phyloP scores from a whole-genome alignment of 2,329 filamentous ascomycete species.

The Metarhizium anisopliae region DNA sequence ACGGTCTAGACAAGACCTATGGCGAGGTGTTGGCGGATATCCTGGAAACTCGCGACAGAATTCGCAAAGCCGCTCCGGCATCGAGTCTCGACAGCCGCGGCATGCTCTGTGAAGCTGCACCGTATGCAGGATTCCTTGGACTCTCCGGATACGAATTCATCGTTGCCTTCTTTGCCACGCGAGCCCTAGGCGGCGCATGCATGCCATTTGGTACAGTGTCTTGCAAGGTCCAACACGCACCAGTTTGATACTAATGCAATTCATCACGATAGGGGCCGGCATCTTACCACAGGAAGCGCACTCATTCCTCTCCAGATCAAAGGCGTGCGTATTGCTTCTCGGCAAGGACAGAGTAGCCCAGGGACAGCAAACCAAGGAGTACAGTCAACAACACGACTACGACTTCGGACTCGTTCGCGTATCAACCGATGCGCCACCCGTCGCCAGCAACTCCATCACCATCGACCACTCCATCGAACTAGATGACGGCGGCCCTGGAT shows the following conservation, averaged over 20 bases:
- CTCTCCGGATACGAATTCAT: constrained; percentile 15
- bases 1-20: constrained; percentile 13
- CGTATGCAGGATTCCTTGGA: constrained; percentile 10
- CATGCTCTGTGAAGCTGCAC: constrained; percentile 2
- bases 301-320: constrained; percentile 7
- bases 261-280: constrained; percentile 1
- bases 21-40: constrained; percentile 13
- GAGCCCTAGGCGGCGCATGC: constrained; percentile 12
- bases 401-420: not conserved
- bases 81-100: constrained; percentile 3
- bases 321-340: constrained; percentile 7
- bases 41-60: constrained; percentile 7
- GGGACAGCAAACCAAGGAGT: not conserved
- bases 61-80: constrained; percentile 5
- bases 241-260: not conserved
- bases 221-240: not conserved
- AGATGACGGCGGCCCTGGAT: constrained; percentile 7
- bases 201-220: constrained; percentile 9
- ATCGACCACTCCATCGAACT: constrained; percentile 7
- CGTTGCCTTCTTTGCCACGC: constrained; percentile 14
- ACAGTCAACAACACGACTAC: not conserved
- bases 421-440: constrained; percentile 7
- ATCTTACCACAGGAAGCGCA: constrained; percentile 10
- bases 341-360: not conserved
- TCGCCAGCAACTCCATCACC: constrained; percentile 1